These are phyloP conservation scores for Physcia stellaris DNA, from an alignment of 495 filamentous ascomycete species.

Conservation along the genomic window DNA sequence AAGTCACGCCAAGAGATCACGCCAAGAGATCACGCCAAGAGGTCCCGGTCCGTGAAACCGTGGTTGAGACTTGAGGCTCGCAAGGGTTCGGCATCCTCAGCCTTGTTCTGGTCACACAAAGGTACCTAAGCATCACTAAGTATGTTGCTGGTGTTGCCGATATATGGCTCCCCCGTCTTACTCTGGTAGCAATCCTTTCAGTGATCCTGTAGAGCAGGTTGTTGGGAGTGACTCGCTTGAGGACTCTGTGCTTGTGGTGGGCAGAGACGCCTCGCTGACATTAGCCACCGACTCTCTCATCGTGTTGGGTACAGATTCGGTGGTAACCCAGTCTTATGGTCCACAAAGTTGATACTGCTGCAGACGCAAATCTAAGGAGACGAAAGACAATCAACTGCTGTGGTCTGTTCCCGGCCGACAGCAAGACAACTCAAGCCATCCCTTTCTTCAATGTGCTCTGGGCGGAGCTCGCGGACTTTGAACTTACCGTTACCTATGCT, in stretches of 20 bases:
- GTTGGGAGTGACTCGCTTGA: constrained; percentile 5
- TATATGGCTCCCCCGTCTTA: constrained; percentile 16
- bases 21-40: no score
- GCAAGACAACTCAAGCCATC: constrained; percentile 39
- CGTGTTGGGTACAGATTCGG: constrained; percentile 37
- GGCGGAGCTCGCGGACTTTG: constrained; percentile 46
- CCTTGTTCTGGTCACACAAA: no score
- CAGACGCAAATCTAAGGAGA: constrained; percentile 33
- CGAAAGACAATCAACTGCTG: constrained; percentile 27
- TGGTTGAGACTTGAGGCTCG: no score
- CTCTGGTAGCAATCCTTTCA: constrained; percentile 24
- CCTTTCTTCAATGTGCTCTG: constrained; percentile 78
- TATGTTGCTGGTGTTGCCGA: no score
- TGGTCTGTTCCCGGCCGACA: constrained; percentile 27
- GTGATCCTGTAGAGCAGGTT: constrained; percentile 20
- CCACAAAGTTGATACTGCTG: constrained; percentile 10
- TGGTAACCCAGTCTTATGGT: neutral
- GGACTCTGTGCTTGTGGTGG: constrained; percentile 38
- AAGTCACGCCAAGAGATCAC: no score
- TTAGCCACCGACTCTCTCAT: constrained; percentile 51
- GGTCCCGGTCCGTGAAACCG: no score
- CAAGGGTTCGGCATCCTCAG: no score
- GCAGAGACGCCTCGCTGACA: constrained; percentile 45
- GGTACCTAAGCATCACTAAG: no score
- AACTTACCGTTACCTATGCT: constrained; percentile 69